These are phyloP conservation scores for Phytophthora meadii DNA, from an alignment of 352 stramenopile species.

Conservation along the genomic window DNA sequence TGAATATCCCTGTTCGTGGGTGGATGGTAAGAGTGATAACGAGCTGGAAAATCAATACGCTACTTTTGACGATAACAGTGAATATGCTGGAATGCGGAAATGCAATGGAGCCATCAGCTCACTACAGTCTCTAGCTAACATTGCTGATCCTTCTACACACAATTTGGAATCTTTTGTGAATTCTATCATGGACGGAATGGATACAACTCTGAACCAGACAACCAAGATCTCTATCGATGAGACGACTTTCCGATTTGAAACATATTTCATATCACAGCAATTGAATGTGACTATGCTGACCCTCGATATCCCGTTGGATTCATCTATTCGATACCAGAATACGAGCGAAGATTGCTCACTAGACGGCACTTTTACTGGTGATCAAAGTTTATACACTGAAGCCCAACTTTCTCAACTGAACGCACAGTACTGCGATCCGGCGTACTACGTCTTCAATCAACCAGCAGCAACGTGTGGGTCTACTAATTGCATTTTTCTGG, in stretches of 20 bases:
- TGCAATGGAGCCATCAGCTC: constrained; percentile 47
- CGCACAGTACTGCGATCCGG: constrained; percentile 22
- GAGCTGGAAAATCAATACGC: constrained; percentile 12
- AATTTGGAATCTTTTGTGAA: constrained; percentile 30
- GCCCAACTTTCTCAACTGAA: constrained; percentile 8
- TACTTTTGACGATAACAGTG: constrained; percentile 21
- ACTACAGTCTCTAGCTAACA: constrained; percentile 34
- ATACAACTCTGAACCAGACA: constrained; percentile 30
- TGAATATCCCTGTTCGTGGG: constrained; percentile 39
- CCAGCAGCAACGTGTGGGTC: constrained; percentile 38
- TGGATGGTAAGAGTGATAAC: constrained; percentile 25
- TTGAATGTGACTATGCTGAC: constrained; percentile 49
- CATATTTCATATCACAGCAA: constrained; percentile 37
- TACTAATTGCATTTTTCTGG: constrained; percentile 49
- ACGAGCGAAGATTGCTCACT: constrained; percentile 8
- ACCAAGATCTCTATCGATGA: constrained; percentile 26
- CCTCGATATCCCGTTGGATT: constrained; percentile 38
- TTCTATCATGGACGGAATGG: constrained; percentile 30
- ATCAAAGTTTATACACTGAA: constrained; percentile 13
- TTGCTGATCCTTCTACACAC: constrained; percentile 32
- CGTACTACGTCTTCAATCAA: no score
- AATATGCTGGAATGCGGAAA: constrained; percentile 30
- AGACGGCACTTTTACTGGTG: constrained; percentile 12
- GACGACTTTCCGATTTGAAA: constrained; percentile 34
- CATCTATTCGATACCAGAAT: constrained; percentile 30